A percentile compares a stretch with the other conserved stretches of the same genome.
Conservation (phyloP, 228 moss, liverwort and hornwort species). For the Sphagnum magellanicum region DNA sequence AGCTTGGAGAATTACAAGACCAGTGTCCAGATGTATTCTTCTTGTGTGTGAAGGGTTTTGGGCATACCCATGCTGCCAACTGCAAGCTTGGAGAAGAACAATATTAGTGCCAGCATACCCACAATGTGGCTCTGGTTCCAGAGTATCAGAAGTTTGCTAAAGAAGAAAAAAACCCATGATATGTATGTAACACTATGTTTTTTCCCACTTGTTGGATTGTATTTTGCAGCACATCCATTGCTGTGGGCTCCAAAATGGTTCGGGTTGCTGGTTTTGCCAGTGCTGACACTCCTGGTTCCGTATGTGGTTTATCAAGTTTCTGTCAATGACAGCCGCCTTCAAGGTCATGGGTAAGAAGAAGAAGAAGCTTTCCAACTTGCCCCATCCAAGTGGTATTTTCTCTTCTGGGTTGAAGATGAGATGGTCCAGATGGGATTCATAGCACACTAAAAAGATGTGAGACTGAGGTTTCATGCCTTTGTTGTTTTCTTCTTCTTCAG, state of each 20-base stretch:
- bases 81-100: neutral
- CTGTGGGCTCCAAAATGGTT: constrained; percentile 38
- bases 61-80: neutral
- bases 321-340: constrained; percentile 15
- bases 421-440: neutral
- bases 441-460: neutral
- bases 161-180: neutral
- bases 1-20: neutral
- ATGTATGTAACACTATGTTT: neutral
- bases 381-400: neutral
- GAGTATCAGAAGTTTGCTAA: neutral
- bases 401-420: neutral
- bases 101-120: no score
- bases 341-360: constrained; percentile 32
- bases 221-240: constrained; percentile 36
- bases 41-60: neutral
- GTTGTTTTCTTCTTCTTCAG: constrained; percentile 6
- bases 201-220: neutral
- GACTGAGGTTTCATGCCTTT: neutral
- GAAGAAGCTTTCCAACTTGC: neutral
- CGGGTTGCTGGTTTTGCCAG: constrained; percentile 30
- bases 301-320: constrained; percentile 30
- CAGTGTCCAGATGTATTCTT: no score
- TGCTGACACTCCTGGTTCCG: constrained; percentile 33
- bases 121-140: neutral